Evolutionary conservation across 768 basidiomycete genomes (phyloP).

Genomic region (Clitopilus hobsonii): DNA sequence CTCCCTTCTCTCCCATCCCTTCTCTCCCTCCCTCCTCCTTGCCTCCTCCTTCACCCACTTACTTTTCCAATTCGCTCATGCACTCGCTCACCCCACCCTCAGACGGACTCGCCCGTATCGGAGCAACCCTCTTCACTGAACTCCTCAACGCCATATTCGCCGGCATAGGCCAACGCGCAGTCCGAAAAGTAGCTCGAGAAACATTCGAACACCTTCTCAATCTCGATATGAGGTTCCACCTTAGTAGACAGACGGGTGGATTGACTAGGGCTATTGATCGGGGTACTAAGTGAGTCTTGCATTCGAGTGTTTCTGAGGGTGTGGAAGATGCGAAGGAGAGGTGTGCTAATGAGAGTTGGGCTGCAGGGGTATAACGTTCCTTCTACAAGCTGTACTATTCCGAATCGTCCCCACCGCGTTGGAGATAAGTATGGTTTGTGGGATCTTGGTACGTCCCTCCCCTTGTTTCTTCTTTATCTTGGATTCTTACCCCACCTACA

Average conservation of each 20-base stretch:
- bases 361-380: slow-evolving; percentile 89
- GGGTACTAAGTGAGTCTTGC: slow-evolving; percentile 75
- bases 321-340: not conserved
- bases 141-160: slow-evolving; percentile 95
- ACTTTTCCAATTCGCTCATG: too few species aligned
- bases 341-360: not conserved
- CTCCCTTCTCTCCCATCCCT: slow-evolving; percentile 5
- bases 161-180: slow-evolving; percentile 89
- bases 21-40: not conserved
- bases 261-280: slow-evolving; percentile 95
- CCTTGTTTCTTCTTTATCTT: not conserved
- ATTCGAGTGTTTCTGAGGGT: not conserved
- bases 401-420: slow-evolving; percentile 94
- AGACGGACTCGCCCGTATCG: slow-evolving; percentile 91
- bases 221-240: slow-evolving; percentile 89
- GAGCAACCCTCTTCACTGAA: slow-evolving; percentile 87
- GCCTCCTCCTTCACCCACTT: too few species aligned
- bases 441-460: slow-evolving; percentile 72
- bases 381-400: slow-evolving; percentile 89
- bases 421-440: slow-evolving; percentile 95
- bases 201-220: slow-evolving; percentile 92
- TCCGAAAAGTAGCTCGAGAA: slow-evolving; percentile 91
- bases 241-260: slow-evolving; percentile 92
- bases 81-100: too few species aligned
- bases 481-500: too few species aligned